These are phyloP conservation scores for Rhodosporidiobolus odoratus DNA, from an alignment of 768 basidiomycete species.

Conservation along the genomic window DNA sequence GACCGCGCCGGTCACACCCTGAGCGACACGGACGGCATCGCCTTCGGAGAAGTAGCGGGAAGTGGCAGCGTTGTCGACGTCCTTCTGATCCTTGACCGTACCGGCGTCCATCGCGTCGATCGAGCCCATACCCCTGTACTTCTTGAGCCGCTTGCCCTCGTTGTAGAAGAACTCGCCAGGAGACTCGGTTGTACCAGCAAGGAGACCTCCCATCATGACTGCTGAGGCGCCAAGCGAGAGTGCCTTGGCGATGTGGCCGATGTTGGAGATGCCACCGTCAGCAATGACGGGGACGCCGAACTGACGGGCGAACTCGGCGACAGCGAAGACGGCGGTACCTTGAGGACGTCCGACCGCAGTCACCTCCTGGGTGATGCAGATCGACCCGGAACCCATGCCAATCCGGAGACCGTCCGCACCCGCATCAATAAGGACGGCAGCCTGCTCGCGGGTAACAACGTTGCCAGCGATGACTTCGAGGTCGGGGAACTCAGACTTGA, in stretches of 20 bases:
- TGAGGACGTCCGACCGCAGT: slow-evolving; percentile 99
- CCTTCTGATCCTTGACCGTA: slow-evolving; percentile 51
- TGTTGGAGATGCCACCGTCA: slow-evolving; percentile 90
- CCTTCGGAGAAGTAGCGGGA: slow-evolving; percentile 91
- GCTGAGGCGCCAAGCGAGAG: slow-evolving; percentile 86
- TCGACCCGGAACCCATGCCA: slow-evolving; percentile 97
- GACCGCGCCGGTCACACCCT: slow-evolving; percentile 92
- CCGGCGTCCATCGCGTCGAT: slow-evolving; percentile 68
- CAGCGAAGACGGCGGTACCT: slow-evolving; percentile 94
- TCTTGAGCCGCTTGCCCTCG: slow-evolving; percentile 96
- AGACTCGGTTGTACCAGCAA: slow-evolving; percentile 93
- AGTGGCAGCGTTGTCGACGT: slow-evolving; percentile 74
- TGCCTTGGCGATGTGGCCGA: slow-evolving; percentile 97
- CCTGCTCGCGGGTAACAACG: slow-evolving; percentile 96
- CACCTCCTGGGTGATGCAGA: slow-evolving; percentile 99
- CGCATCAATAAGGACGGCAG: slow-evolving; percentile 83
- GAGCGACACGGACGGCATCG: slow-evolving; percentile 89
- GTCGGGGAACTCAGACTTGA: slow-evolving; percentile 75
- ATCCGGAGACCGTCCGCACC: slow-evolving; percentile 93
- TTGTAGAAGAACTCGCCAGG: slow-evolving; percentile 99
- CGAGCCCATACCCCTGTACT: slow-evolving; percentile 97
- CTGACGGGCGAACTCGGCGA: slow-evolving; percentile 83
- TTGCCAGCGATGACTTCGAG: slow-evolving; percentile 95
- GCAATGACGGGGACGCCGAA: slow-evolving; percentile 97
- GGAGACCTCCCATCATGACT: slow-evolving; percentile 96